Conservation (phyloP, 148 eudicot species). For the Pouteria glomerata region DNA sequence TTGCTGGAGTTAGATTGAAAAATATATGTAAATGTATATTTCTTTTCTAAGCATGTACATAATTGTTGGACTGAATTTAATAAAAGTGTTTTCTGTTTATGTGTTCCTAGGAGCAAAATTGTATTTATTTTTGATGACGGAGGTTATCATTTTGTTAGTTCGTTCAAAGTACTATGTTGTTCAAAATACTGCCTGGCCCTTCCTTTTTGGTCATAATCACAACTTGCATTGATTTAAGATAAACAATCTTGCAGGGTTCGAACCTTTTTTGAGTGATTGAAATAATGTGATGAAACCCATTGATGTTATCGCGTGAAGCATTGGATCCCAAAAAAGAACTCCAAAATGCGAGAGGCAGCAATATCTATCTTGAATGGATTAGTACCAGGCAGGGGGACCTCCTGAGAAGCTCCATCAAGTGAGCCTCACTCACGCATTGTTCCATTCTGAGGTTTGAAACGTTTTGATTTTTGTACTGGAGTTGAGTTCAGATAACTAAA, state of each 20-base stretch:
- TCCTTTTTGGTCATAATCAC: neutral
- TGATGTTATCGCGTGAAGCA: constrained; percentile 75
- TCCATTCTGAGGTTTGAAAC: constrained; percentile 36
- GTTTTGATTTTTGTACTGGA: neutral
- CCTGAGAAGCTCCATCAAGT: constrained; percentile 99
- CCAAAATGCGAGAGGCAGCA: constrained; percentile 98
- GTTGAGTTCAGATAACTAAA: neutral
- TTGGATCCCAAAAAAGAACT: constrained; percentile 98
- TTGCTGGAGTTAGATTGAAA: no score
- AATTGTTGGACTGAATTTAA: neutral
- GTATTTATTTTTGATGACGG: neutral
- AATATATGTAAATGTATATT: neutral
- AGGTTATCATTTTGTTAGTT: neutral
- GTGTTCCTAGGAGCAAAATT: neutral
- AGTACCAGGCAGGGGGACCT: constrained; percentile 99
- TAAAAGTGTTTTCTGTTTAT: neutral
- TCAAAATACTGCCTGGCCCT: neutral
- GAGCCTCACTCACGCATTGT: constrained; percentile 61
- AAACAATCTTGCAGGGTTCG: constrained; percentile 28
- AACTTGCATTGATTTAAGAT: neutral
- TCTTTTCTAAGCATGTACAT: neutral
- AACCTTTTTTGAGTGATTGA: constrained; percentile 13
- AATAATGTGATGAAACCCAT: constrained; percentile 20
- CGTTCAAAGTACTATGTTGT: neutral
- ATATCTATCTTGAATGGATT: constrained; percentile 75